Evolutionary conservation across 495 filamentous ascomycete genomes (phyloP).

Genomic region (Daldinia caldariorum): DNA sequence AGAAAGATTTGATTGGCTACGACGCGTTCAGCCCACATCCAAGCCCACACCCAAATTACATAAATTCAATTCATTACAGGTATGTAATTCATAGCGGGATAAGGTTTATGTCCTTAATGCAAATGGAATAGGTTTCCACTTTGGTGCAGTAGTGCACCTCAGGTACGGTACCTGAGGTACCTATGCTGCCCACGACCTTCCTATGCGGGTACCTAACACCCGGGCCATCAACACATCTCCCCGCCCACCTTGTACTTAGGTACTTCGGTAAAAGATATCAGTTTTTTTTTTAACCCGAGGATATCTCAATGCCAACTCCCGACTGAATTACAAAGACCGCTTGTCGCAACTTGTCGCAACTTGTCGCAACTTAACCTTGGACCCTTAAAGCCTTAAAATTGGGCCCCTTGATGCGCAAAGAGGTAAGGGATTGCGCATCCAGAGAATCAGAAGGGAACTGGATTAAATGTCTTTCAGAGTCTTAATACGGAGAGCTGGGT

Average conservation of each 20-base stretch:
- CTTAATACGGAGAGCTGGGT: conserved; percentile 52
- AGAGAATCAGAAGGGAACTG: conserved; percentile 1
- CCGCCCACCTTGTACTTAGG: conserved; percentile 12
- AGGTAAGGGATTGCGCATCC: conserved; percentile 38
- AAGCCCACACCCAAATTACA: neutral
- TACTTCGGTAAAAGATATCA: conserved; percentile 27
- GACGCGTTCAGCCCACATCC: neutral
- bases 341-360: conserved; percentile 8
- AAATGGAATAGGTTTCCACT: neutral
- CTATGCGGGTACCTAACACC: too few species aligned
- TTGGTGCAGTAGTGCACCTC: conserved; percentile 1
- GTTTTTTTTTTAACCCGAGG: conserved; percentile 36
- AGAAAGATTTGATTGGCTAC: conserved; percentile 27
- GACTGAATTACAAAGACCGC: conserved; percentile 14
- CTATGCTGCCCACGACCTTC: too few species aligned
- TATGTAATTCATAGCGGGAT: neutral
- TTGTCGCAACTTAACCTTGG: neutral
- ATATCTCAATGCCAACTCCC: conserved; percentile 12
- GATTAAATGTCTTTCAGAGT: conserved; percentile 57
- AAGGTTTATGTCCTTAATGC: neutral
- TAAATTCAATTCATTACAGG: too few species aligned
- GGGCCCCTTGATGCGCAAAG: conserved; percentile 40
- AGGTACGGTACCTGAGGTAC: neutral
- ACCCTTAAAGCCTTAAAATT: conserved; percentile 22
- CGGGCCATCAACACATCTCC: too few species aligned